These are phyloP conservation scores for Monascus ruber DNA, from an alignment of 2,329 filamentous ascomycete species.

Conservation along the genomic window DNA sequence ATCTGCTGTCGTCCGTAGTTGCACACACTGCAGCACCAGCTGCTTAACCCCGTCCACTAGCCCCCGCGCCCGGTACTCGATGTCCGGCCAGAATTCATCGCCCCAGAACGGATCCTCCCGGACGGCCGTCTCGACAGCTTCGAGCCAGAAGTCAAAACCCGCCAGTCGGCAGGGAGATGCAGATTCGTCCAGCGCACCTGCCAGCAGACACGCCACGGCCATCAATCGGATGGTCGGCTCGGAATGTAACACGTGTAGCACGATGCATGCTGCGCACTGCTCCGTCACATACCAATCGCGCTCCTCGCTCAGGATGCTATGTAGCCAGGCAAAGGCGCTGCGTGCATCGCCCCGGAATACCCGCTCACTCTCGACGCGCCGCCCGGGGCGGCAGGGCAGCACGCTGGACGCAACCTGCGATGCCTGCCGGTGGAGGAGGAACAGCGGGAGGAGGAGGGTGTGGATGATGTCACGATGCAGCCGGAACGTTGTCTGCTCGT, in stretches of 20 bases:
- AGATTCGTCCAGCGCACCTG: slow-evolving; percentile 19
- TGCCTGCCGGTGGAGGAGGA: slow-evolving; percentile 46
- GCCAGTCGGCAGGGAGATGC: slow-evolving; percentile 11
- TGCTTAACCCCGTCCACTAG: slow-evolving; percentile 29
- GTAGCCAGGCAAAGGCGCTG: slow-evolving; percentile 47
- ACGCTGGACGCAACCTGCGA: slow-evolving; percentile 40
- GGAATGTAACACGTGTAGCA: slow-evolving; percentile 32
- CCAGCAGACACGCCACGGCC: slow-evolving; percentile 30
- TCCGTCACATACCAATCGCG: slow-evolving; percentile 47
- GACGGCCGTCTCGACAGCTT: slow-evolving; percentile 27
- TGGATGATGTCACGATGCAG: slow-evolving; percentile 50
- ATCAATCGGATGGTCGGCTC: slow-evolving; percentile 35
- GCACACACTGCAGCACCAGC: slow-evolving; percentile 28
- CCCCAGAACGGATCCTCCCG: slow-evolving; percentile 35
- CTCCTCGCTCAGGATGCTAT: slow-evolving; percentile 47
- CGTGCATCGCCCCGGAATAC: slow-evolving; percentile 47
- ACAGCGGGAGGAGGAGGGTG: slow-evolving; percentile 47
- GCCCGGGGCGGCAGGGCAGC: slow-evolving; percentile 30
- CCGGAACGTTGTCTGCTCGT: slow-evolving; percentile 27
- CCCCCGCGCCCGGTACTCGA: slow-evolving; percentile 27
- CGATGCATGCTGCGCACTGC: slow-evolving; percentile 42
- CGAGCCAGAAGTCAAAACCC: slow-evolving; percentile 28
- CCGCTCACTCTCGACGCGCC: slow-evolving; percentile 43
- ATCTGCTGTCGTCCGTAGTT: slow-evolving; percentile 16
- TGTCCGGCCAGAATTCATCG: slow-evolving; percentile 29